These are phyloP conservation scores for Mortierella alpina DNA, from an alignment of 192 early-diverging fungal genomes.

Conservation along the genomic window DNA sequence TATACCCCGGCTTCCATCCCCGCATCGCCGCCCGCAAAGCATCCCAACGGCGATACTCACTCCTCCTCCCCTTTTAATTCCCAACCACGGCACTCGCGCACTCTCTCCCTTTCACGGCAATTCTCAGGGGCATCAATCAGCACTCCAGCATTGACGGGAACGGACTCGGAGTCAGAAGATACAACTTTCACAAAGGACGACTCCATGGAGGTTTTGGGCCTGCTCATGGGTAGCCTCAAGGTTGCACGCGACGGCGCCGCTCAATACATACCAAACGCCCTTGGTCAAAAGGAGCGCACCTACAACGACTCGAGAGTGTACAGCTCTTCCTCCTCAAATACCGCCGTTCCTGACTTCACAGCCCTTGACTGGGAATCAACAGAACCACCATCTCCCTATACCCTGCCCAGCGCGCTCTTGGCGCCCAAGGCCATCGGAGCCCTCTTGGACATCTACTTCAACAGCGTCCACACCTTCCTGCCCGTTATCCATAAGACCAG, in stretches of 20 bases:
- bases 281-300: conserved; percentile 39
- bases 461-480: conserved; percentile 65
- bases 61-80: background rate
- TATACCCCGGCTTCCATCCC: conserved; percentile 52
- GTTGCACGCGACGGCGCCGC: conserved; percentile 43
- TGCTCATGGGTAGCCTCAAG: conserved; percentile 39
- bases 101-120: conserved; percentile 13
- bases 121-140: conserved; percentile 33
- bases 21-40: conserved; percentile 40
- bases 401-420: conserved; percentile 31
- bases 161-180: conserved; percentile 29
- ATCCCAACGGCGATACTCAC: conserved; percentile 6
- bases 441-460: conserved; percentile 63
- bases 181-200: conserved; percentile 16
- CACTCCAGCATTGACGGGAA: conserved; percentile 16
- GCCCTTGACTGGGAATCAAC: conserved; percentile 36
- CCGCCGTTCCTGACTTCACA: conserved; percentile 18
- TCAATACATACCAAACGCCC: conserved; percentile 30
- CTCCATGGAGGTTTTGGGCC: conserved; percentile 35
- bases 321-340: conserved; percentile 12
- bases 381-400: conserved; percentile 32
- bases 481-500: conserved; percentile 68
- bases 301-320: conserved; percentile 38
- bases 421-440: conserved; percentile 46
- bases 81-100: background rate